A percentile compares a stretch with the other conserved stretches of the same genome.
These are phyloP conservation scores for Diutina neorugosa DNA, from an alignment of 1,139 yeast species.

Conservation along the genomic window DNA sequence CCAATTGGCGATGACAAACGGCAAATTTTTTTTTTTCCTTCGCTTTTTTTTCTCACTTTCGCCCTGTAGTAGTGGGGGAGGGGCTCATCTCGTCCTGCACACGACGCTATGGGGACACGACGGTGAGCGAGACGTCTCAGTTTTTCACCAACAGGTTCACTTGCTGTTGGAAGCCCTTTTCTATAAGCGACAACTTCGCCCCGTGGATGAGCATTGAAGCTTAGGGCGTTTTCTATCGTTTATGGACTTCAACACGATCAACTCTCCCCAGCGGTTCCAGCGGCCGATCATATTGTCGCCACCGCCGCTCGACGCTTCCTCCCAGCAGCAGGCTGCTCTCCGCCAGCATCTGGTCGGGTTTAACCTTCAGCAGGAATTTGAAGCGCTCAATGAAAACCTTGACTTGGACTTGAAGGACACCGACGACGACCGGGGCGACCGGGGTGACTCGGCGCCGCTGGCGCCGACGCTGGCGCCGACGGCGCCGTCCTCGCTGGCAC, in stretches of 20 bases:
- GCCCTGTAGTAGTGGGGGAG: not conserved
- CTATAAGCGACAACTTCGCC: not conserved
- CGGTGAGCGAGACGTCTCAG: not conserved
- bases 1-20: not conserved
- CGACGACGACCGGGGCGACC: too few species aligned
- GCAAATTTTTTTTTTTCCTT: not conserved
- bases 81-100: constrained; percentile 4
- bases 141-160: not conserved
- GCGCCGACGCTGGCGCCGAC: not conserved
- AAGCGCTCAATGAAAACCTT: constrained; percentile 34
- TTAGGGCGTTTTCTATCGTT: not conserved
- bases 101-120: not conserved
- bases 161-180: not conserved
- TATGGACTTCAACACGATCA: constrained; percentile 4
- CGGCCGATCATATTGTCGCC: constrained; percentile 4
- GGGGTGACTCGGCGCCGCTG: too few species aligned
- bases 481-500: not conserved
- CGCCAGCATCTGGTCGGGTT: constrained; percentile 19
- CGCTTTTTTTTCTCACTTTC: too few species aligned
- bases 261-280: constrained; percentile 2
- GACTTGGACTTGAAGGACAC: constrained; percentile 26
- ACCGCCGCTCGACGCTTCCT: constrained; percentile 1
- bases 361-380: constrained; percentile 35
- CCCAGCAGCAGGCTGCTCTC: constrained; percentile 4
- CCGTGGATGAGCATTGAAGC: not conserved